A percentile compares a stretch with the other conserved stretches of the same genome.
These are phyloP conservation scores for Skeletonema menzelii DNA, from an alignment of 108 stramenopile species.

Conservation along the genomic window DNA sequence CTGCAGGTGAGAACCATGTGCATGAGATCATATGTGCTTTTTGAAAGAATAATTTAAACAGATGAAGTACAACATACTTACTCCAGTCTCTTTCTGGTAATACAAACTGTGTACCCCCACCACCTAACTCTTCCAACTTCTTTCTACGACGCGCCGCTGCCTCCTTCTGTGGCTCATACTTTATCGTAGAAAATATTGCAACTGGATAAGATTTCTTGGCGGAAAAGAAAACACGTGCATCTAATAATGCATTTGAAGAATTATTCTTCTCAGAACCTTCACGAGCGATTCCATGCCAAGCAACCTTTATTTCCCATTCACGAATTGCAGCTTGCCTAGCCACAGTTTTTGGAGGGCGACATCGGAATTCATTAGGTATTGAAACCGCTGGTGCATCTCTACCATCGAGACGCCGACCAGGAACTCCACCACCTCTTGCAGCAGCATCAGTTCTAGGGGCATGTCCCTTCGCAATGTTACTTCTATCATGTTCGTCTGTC, in stretches of 20 bases:
- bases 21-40: neutral
- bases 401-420: slow-evolving; percentile 80
- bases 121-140: slow-evolving; percentile 85
- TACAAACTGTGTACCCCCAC: slow-evolving; percentile 85
- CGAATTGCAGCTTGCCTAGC: slow-evolving; percentile 68
- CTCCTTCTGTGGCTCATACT: slow-evolving; percentile 88
- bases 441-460: neutral
- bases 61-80: slow-evolving; percentile 13
- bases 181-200: slow-evolving; percentile 69
- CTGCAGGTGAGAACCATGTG: slow-evolving; percentile 1
- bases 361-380: slow-evolving; percentile 54
- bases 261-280: slow-evolving; percentile 7
- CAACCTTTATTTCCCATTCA: slow-evolving; percentile 77
- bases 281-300: slow-evolving; percentile 40
- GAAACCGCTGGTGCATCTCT: slow-evolving; percentile 56
- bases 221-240: slow-evolving; percentile 81
- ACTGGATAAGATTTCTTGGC: slow-evolving; percentile 72
- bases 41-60: neutral
- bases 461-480: neutral
- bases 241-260: slow-evolving; percentile 57
- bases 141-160: slow-evolving; percentile 71
- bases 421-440: slow-evolving; percentile 32
- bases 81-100: slow-evolving; percentile 83
- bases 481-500: neutral
- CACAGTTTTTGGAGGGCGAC: slow-evolving; percentile 47